Evolutionary conservation across 1,284 basidiomycete species (phyloP).

Genomic region (Wallemia hederae): DNA sequence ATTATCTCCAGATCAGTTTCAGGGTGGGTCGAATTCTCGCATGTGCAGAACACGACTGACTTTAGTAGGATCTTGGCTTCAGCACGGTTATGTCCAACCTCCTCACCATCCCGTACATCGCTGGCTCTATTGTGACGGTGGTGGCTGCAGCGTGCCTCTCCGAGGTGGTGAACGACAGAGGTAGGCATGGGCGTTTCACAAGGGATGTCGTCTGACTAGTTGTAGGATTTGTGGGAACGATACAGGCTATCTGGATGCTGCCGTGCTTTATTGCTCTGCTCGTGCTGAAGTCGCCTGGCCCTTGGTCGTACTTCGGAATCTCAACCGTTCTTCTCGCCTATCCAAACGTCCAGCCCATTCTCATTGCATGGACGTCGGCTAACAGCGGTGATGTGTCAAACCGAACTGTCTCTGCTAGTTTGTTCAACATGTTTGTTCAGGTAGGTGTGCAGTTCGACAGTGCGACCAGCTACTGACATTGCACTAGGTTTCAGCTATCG

Average conservation of each 20-base stretch:
- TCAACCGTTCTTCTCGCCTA: background rate
- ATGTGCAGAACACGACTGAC: background rate
- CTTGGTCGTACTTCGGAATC: background rate
- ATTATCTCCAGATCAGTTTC: constrained; percentile 32
- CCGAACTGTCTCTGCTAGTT: background rate
- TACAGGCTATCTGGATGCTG: background rate
- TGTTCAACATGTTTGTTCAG: constrained; percentile 1
- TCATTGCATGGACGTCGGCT: background rate
- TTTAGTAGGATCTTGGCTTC: constrained; percentile 25
- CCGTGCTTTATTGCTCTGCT: background rate
- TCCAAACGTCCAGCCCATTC: background rate
- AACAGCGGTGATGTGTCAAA: background rate
- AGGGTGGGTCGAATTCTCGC: constrained; percentile 4
- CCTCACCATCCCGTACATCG: constrained; percentile 27
- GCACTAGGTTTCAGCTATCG: background rate
- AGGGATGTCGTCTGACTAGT: background rate
- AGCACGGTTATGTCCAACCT: constrained; percentile 30
- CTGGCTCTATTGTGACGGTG: constrained; percentile 8
- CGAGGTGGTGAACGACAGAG: background rate
- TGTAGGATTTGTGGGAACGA: background rate
- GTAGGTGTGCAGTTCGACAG: no score
- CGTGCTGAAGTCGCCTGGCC: background rate
- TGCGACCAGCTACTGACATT: no score
- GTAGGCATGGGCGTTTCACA: background rate
- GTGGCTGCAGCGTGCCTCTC: background rate